Percentiles rank a stretch among this genome's conserved stretches.
These are phyloP conservation scores for Fusarium goolgardi DNA, from an alignment of 2,329 filamentous ascomycete species.

Conservation along the genomic window DNA sequence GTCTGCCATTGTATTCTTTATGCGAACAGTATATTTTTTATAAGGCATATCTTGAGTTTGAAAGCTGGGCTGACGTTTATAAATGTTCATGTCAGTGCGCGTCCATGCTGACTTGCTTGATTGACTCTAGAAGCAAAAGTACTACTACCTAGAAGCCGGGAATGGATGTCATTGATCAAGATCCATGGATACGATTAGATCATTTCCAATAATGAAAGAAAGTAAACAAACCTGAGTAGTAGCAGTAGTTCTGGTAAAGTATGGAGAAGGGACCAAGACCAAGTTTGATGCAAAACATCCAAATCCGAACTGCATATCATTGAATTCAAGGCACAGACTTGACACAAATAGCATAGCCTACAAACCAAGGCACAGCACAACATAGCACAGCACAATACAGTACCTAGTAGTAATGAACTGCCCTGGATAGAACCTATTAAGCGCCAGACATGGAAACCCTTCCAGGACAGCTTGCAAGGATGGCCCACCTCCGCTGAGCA, in stretches of 20 bases:
- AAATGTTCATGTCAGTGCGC: conserved; percentile 43
- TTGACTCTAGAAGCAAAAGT: conserved; percentile 16
- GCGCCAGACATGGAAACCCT: conserved; percentile 38
- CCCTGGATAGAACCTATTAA: conserved; percentile 33
- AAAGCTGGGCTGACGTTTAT: conserved; percentile 8
- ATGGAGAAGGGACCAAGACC: conserved; percentile 14
- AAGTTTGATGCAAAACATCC: conserved; percentile 42
- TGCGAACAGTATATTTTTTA: conserved; percentile 37
- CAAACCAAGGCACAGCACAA: conserved; percentile 10
- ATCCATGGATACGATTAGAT: conserved; percentile 1
- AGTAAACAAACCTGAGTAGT: conserved; percentile 14
- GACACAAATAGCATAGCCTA: conserved; percentile 29
- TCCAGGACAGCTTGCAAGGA: conserved; percentile 32
- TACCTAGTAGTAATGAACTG: conserved; percentile 8
- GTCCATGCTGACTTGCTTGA: conserved; percentile 15
- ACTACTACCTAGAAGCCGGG: conserved; percentile 23
- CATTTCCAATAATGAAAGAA: conserved; percentile 1
- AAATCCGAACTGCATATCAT: conserved; percentile 40
- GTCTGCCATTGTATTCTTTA: conserved; percentile 36
- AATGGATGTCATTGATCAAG: conserved; percentile 14
- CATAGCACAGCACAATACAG: conserved; percentile 11
- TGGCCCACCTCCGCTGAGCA: conserved; percentile 48
- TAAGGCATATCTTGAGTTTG: neutral
- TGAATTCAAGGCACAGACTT: conserved; percentile 41
- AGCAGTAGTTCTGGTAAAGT: neutral